Conservation (phyloP, 169 alveolate species). For the Cryptosporidium sp. region DNA sequence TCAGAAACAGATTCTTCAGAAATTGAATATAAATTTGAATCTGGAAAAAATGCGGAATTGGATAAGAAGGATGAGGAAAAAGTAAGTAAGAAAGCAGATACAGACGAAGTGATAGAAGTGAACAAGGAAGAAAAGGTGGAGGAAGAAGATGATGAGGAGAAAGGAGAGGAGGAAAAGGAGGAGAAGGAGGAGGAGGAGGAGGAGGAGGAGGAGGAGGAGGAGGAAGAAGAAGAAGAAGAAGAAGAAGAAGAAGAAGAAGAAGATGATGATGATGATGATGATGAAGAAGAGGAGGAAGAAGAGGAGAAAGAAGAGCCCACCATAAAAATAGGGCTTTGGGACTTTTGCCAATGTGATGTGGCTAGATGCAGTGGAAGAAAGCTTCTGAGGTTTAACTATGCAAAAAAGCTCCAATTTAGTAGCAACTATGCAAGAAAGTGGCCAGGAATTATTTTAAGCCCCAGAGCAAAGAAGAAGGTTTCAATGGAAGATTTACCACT, state of each 20-base stretch:
- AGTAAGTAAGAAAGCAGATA: not conserved
- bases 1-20: not conserved
- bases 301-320: conserved; percentile 6
- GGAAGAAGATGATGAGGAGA: not conserved
- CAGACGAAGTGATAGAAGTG: not conserved
- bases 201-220: not conserved
- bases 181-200: too few species aligned
- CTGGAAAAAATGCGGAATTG: not conserved
- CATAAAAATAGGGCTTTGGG: conserved; percentile 90
- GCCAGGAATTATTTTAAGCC: conserved; percentile 91
- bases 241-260: not conserved
- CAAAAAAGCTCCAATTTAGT: conserved; percentile 34
- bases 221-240: not conserved
- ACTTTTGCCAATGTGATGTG: conserved; percentile 94
- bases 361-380: conserved; percentile 95
- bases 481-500: conserved; percentile 88
- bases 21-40: not conserved
- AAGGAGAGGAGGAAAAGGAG: not conserved
- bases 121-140: too few species aligned
- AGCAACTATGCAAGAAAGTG: conserved; percentile 79
- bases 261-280: not conserved
- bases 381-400: conserved; percentile 84
- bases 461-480: conserved; percentile 86
- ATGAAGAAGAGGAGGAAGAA: not conserved
- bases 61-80: not conserved